phyloP scores from a whole-genome alignment of 371 early-diverging fungal species.

The Conidiobolus incongruus region DNA sequence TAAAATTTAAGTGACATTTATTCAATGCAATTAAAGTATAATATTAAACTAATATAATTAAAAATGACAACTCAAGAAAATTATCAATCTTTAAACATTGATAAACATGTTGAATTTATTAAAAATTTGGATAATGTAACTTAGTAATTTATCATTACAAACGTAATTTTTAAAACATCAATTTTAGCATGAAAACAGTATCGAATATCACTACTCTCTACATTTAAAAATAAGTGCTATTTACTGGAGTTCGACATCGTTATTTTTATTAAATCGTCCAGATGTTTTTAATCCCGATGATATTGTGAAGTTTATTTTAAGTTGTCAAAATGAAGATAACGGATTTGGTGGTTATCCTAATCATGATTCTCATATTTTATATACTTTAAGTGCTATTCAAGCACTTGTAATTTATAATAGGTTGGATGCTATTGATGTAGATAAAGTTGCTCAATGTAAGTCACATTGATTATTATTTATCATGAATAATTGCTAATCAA shows the following conservation, averaged over 20 bases:
- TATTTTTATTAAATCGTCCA: conserved; percentile 41
- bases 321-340: conserved; percentile 63
- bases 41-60: too few species aligned
- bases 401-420: conserved; percentile 66
- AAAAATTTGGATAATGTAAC: too few species aligned
- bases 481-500: not conserved
- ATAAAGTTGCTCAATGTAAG: conserved; percentile 46
- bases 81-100: too few species aligned
- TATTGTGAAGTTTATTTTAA: conserved; percentile 50
- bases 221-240: conserved; percentile 79
- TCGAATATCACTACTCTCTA: conserved; percentile 86
- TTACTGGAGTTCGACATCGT: conserved; percentile 85
- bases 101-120: too few species aligned
- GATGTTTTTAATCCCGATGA: conserved; percentile 44
- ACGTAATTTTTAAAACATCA: too few species aligned
- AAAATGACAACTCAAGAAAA: too few species aligned
- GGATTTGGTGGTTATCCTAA: conserved; percentile 79
- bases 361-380: conserved; percentile 83
- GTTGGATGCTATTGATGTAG: conserved; percentile 40
- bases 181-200: conserved; percentile 51
- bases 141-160: too few species aligned
- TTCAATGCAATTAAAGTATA: too few species aligned
- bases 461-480: too few species aligned
- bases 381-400: conserved; percentile 89
- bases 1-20: too few species aligned